phyloP scores from a whole-genome alignment of 495 filamentous ascomycete genomes.

The Aspergillus campestris region DNA sequence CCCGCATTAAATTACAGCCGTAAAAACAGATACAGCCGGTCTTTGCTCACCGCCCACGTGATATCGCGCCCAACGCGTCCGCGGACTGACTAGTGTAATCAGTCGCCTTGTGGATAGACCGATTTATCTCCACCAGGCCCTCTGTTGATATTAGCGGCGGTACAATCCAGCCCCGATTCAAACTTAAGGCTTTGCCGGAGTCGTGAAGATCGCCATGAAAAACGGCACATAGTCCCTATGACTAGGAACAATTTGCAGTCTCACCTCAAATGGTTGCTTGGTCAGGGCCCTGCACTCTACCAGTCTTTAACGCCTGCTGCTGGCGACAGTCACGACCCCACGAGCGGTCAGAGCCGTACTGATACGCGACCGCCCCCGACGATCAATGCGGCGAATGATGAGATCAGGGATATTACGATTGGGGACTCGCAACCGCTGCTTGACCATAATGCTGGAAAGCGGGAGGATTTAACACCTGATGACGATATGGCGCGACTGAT shows the following conservation, averaged over 20 bases:
- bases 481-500: conserved; percentile 50
- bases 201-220: conserved; percentile 20
- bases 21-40: neutral
- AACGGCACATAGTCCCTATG: conserved; percentile 33
- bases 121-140: no score
- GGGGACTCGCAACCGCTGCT: conserved; percentile 4
- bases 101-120: no score
- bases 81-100: no score
- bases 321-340: conserved; percentile 13
- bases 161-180: no score
- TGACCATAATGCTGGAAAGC: conserved; percentile 5
- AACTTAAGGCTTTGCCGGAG: neutral
- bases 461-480: conserved; percentile 19
- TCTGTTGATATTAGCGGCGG: no score
- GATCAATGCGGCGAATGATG: neutral
- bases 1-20: neutral
- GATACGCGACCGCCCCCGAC: conserved; percentile 1
- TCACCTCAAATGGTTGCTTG: conserved; percentile 45
- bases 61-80: conserved; percentile 17
- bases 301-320: conserved; percentile 22
- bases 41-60: conserved; percentile 16
- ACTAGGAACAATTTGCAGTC: conserved; percentile 42
- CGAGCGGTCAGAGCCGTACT: conserved; percentile 10
- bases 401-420: conserved; percentile 4
- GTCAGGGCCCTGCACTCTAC: conserved; percentile 30